Percentiles rank a stretch among this genome's conserved stretches.
Conservation (phyloP, 306 rosid genomes). For the Corylus avellana region DNA sequence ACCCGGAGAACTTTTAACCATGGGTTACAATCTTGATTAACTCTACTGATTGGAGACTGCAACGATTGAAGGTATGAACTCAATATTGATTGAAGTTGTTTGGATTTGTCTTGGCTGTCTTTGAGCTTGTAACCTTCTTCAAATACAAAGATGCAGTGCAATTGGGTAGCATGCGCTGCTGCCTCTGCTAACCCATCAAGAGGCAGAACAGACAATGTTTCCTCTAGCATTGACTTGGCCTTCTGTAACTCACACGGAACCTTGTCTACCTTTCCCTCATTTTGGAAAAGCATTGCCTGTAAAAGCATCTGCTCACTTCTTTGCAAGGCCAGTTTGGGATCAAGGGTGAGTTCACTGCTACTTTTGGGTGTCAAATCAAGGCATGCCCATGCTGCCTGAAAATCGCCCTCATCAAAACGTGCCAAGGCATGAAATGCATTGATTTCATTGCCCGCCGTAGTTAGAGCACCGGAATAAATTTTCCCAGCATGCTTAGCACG, state of each 20-base stretch:
- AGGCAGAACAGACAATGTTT: constrained; percentile 70
- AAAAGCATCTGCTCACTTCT: constrained; percentile 99
- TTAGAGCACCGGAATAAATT: constrained; percentile 87
- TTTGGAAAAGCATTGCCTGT: constrained; percentile 78
- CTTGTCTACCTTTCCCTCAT: constrained; percentile 66
- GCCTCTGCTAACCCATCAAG: constrained; percentile 93
- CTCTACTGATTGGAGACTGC: constrained; percentile 58
- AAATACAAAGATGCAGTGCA: constrained; percentile 74
- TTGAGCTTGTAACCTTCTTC: constrained; percentile 76
- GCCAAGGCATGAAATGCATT: constrained; percentile 95
- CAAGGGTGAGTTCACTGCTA: constrained; percentile 89
- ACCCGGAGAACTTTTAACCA: constrained; percentile 91
- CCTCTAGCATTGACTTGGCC: constrained; percentile 92
- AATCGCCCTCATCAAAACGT: constrained; percentile 86
- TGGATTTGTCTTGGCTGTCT: constrained; percentile 47
- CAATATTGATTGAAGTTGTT: constrained; percentile 50
- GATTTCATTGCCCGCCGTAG: constrained; percentile 89
- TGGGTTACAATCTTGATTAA: constrained; percentile 79
- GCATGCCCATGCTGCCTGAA: constrained; percentile 83
- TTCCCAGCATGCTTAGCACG: constrained; percentile 92
- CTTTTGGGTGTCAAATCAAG: constrained; percentile 97
- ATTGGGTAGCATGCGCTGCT: constrained; percentile 69
- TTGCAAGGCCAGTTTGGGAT: constrained; percentile 89
- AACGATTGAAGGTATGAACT: constrained; percentile 59
- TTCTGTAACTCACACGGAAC: constrained; percentile 66